Base-by-base conservation (phyloP, 805 yeast genomes). In the Middelhovenomyces tepae region DNA sequence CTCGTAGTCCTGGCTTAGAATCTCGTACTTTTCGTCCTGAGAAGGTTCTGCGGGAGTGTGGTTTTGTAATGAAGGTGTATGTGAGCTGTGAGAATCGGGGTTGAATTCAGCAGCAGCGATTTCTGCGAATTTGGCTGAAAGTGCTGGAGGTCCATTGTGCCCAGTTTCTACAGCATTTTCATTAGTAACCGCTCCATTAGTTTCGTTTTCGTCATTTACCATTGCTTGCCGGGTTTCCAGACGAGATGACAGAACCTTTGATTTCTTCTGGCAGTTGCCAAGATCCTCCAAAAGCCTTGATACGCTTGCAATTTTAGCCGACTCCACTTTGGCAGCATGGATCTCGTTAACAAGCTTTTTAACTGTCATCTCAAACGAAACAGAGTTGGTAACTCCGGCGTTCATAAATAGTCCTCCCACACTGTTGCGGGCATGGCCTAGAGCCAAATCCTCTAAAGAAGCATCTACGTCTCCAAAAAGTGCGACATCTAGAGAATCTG, bases 381-480 rank as follows among this genome's bases (percentile, higher is more conserved):
- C 40, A 6, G 50, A 48, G 22, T 37, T 39, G 16, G 43, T 42
- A 9, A 56, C 43, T 5, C 54, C 47, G n/a, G 56, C 46, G 35
- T 50, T 47, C 44, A 56, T 44, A 22, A 54, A 42, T 16, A 49
- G 35, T n/a, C 61, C 60, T 13, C 56, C 59, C 8, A 56, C 45
- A 15, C 57, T 48, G 35, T 48, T 47, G 15, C 47, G 44, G 3
- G 57, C 50, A 35, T 57, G 59, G 19, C 48, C 54, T 22, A 57
- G 38, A 6, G 61, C 50, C 30, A 58, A 42, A 10, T 54, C 49
- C 17, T 58, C 62, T 27, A 57, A 38, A 5, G 57, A 40, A 7
- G 56, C 37, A 26, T 43, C 47, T 16, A 50, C 45, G 10, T 50
- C 57, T 15, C 63, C 63, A 34, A 57, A 58, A 2, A 58, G 42